phyloP scores from a whole-genome alignment of 805 yeast genomes.

The Nakazawaea molendinolei region DNA sequence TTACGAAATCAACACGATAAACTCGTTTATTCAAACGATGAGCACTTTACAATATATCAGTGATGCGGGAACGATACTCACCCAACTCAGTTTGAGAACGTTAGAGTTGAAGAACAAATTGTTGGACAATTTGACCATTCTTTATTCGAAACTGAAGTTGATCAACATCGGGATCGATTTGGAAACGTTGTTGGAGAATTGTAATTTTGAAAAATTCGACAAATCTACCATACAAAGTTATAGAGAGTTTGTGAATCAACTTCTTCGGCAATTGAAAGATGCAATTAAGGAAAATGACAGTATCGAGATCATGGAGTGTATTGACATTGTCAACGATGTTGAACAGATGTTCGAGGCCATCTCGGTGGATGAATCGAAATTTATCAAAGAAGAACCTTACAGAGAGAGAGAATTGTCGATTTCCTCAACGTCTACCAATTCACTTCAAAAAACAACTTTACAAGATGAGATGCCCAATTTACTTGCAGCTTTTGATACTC shows the following conservation, averaged over 20 bases:
- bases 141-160: constrained; percentile 60
- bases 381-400: background rate
- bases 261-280: constrained; percentile 50
- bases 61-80: constrained; percentile 45
- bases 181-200: constrained; percentile 28
- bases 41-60: constrained; percentile 41
- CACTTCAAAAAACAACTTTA: constrained; percentile 45
- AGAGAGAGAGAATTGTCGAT: constrained; percentile 8
- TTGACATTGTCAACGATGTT: constrained; percentile 60
- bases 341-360: constrained; percentile 67
- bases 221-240: constrained; percentile 41
- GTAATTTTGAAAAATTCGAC: constrained; percentile 24
- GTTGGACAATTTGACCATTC: constrained; percentile 45
- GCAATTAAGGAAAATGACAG: constrained; percentile 49
- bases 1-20: constrained; percentile 39
- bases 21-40: constrained; percentile 32
- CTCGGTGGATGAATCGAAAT: constrained; percentile 22
- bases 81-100: constrained; percentile 36
- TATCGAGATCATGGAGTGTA: constrained; percentile 57
- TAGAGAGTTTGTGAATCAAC: constrained; percentile 50
- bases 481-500: constrained; percentile 61
- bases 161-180: constrained; percentile 60
- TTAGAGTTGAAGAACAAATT: constrained; percentile 45
- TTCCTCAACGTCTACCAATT: constrained; percentile 20
- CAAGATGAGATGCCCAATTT: constrained; percentile 60